phyloP scores from a whole-genome alignment of 768 basidiomycete genomes.

The Tephrocybe sp. region DNA sequence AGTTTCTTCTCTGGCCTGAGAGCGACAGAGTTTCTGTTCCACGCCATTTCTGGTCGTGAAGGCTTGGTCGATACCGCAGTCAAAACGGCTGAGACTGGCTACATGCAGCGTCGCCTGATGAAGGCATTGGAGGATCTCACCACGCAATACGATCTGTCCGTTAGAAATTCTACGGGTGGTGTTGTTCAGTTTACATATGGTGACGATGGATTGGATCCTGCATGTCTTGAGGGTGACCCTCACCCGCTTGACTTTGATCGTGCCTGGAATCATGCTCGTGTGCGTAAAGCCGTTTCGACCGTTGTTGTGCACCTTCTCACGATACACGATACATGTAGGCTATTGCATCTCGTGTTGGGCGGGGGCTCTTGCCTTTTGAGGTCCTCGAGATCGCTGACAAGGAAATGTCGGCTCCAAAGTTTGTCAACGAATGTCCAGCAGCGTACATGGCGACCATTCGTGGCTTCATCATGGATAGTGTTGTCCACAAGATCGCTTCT shows the following conservation, averaged over 20 bases:
- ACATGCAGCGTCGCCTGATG: constrained; percentile 99
- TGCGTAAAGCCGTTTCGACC: constrained; percentile 29
- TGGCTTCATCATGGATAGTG: constrained; percentile 65
- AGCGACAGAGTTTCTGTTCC: constrained; percentile 97
- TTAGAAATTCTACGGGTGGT: constrained; percentile 91
- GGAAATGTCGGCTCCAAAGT: constrained; percentile 58
- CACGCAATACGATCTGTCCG: constrained; percentile 93
- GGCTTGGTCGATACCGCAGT: constrained; percentile 99
- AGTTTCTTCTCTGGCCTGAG: constrained; percentile 92
- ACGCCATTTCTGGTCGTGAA: constrained; percentile 98
- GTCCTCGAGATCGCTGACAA: constrained; percentile 71
- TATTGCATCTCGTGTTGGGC: constrained; percentile 55
- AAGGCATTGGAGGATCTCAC: constrained; percentile 98
- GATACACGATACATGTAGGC: constrained; percentile 42
- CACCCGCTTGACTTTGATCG: constrained; percentile 90
- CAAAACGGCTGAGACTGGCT: constrained; percentile 99
- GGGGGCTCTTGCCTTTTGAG: constrained; percentile 83
- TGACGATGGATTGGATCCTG: constrained; percentile 96
- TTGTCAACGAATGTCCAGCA: constrained; percentile 67
- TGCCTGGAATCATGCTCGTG: constrained; percentile 83
- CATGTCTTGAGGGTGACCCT: constrained; percentile 93
- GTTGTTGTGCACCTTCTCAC: constrained; percentile 7
- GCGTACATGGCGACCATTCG: constrained; percentile 71
- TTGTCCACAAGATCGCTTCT: constrained; percentile 65
- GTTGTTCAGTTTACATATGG: constrained; percentile 98